A percentile compares a stretch with the other conserved stretches of the same genome.
These are phyloP conservation scores for Alternaria solani DNA, from an alignment of 2,329 filamentous ascomycete species.

Conservation along the genomic window DNA sequence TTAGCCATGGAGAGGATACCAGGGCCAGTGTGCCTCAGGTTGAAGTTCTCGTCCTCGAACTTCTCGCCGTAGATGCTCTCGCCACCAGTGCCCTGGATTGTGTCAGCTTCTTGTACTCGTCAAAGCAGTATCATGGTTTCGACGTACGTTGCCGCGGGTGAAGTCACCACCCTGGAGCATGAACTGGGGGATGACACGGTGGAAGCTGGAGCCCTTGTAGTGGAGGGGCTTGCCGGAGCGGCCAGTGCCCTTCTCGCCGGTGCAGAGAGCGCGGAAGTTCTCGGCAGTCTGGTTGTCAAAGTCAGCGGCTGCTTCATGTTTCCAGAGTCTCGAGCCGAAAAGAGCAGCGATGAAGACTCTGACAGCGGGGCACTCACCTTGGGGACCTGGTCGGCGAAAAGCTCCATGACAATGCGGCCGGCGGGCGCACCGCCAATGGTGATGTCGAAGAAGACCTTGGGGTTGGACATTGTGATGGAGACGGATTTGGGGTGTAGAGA, in stretches of 20 bases:
- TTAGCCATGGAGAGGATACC: slow-evolving; percentile 98
- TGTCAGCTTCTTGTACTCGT: slow-evolving; percentile 20
- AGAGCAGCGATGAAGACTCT: slow-evolving; percentile 18
- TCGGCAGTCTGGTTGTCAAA: slow-evolving; percentile 73
- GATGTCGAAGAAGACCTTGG: slow-evolving; percentile 93
- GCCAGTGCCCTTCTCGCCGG: slow-evolving; percentile 88
- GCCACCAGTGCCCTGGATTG: slow-evolving; percentile 68
- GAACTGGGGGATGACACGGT: slow-evolving; percentile 96
- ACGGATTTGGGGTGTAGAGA: slow-evolving; percentile 12
- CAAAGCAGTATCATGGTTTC: neutral
- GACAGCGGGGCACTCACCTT: slow-evolving; percentile 53
- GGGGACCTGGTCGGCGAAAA: slow-evolving; percentile 72
- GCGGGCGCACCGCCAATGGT: slow-evolving; percentile 74
- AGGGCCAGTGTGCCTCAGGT: slow-evolving; percentile 87
- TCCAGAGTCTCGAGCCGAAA: neutral
- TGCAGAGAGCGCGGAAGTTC: slow-evolving; percentile 94
- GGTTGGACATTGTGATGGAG: slow-evolving; percentile 49
- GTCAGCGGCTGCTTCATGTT: slow-evolving; percentile 21
- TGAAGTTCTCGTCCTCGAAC: slow-evolving; percentile 95
- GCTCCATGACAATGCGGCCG: slow-evolving; percentile 85
- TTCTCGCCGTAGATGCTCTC: slow-evolving; percentile 98
- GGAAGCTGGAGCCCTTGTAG: slow-evolving; percentile 91
- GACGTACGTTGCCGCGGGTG: slow-evolving; percentile 84
- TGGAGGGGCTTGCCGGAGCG: slow-evolving; percentile 84
- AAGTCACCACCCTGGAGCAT: slow-evolving; percentile 99